These are phyloP conservation scores for Fraxinus greggii DNA, from an alignment of 305 asterid genomes.

Conservation along the genomic window DNA sequence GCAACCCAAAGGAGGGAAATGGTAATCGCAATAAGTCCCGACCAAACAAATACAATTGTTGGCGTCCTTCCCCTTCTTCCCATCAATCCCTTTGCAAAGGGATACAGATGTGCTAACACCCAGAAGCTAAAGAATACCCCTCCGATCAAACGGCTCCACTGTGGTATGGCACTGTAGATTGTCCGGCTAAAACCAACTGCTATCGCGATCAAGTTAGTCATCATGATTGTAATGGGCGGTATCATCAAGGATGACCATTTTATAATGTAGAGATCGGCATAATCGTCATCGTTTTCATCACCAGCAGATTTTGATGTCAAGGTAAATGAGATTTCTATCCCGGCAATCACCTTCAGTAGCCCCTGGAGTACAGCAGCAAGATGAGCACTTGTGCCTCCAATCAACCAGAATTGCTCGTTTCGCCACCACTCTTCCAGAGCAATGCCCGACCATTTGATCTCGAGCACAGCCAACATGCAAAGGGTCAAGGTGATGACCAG, in stretches of 20 bases:
- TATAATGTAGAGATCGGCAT: constrained; percentile 66
- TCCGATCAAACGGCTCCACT: constrained; percentile 88
- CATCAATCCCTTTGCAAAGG: constrained; percentile 89
- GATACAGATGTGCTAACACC: constrained; percentile 89
- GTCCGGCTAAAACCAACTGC: constrained; percentile 87
- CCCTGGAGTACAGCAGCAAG: constrained; percentile 94
- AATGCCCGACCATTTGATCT: constrained; percentile 90
- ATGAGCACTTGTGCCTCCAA: constrained; percentile 94
- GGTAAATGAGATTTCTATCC: constrained; percentile 86
- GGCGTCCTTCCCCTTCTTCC: constrained; percentile 90
- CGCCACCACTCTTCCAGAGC: constrained; percentile 94
- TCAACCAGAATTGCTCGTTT: constrained; percentile 91
- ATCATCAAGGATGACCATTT: constrained; percentile 82
- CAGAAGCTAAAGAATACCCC: constrained; percentile 96
- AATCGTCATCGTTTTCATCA: constrained; percentile 73
- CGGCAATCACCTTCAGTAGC: constrained; percentile 81
- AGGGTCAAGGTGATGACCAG: constrained; percentile 76
- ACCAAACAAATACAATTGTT: constrained; percentile 86
- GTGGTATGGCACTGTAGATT: constrained; percentile 76
- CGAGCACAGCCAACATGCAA: constrained; percentile 67
- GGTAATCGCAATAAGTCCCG: constrained; percentile 89
- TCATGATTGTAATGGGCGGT: constrained; percentile 75
- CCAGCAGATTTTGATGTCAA: constrained; percentile 76
- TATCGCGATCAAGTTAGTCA: constrained; percentile 70
- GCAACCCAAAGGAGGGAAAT: constrained; percentile 91